Base-by-base conservation (phyloP, 2,329 filamentous ascomycete genomes). In the Sporothrix dimorphospora region DNA sequence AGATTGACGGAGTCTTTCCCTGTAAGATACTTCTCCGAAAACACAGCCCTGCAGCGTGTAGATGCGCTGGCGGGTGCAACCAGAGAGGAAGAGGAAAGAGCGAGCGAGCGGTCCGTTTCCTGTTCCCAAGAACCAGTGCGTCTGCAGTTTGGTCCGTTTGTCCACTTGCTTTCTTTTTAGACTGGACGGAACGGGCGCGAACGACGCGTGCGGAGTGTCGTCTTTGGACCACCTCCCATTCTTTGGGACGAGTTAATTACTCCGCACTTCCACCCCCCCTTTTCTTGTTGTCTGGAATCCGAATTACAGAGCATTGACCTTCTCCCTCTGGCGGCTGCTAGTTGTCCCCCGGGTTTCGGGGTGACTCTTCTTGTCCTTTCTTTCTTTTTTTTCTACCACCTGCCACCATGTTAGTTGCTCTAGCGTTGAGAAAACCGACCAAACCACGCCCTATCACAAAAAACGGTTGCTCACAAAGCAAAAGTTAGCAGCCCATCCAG, bases 401-500 rank as follows among this genome's bases (percentile, higher is more conserved):
- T 61, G 55, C 55, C 55, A 61, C 55, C 30, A 9, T 61, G 30
- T 61, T 61, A 61, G 55, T 61, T 61, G 55, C 6, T 11, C 30
- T 59, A 59, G 55, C 55, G 27, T 38, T 19, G 21, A 30, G 1
- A 19, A 61, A 34, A 38, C 14, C 9, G 16, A 40, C 55, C 21
- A 40, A 61, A 38, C 30, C 9, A 16, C 30, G 55, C 6, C 55
- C 55, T 38, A 8, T 61, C 19, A 40, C 55, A 61, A 61, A 61
- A 61, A 40, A 40, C 53, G 53, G 53, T 30, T 30, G 24, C 24
- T 16, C 53, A 55, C 55, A 38, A 59, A 59, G 55, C 30, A 59
- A 38, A 38, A 9, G 21, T 57, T 59, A 59, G 30, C 30, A 59
- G 55, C 19, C 55, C 30, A 12, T 40, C 30, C 55, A 59, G 30